Conservation (phyloP, 768 basidiomycete genomes). For the Amanita muscaria region DNA sequence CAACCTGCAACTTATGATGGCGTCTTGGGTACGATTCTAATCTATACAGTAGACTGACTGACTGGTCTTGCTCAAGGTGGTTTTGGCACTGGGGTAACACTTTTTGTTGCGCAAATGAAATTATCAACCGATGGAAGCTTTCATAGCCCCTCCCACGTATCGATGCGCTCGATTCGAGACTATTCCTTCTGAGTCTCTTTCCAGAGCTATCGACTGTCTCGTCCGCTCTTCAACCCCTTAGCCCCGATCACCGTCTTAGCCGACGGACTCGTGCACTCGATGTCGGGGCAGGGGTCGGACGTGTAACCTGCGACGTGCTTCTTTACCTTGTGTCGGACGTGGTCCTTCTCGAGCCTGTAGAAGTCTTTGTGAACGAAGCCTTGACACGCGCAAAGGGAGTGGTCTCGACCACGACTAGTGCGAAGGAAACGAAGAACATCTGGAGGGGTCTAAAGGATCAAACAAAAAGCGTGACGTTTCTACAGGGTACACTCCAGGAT, state of each 20-base stretch:
- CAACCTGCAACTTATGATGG: slow-evolving; percentile 81
- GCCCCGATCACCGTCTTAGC: slow-evolving; percentile 13
- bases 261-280: slow-evolving; percentile 68
- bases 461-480: slow-evolving; percentile 67
- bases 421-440: slow-evolving; percentile 10
- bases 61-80: slow-evolving; percentile 21
- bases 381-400: slow-evolving; percentile 31
- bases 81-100: slow-evolving; percentile 44
- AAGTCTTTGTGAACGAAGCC: slow-evolving; percentile 67
- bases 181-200: slow-evolving; percentile 74
- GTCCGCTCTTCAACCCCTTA: slow-evolving; percentile 56
- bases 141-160: slow-evolving; percentile 80
- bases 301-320: slow-evolving; percentile 82
- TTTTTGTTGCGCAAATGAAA: slow-evolving; percentile 12
- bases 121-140: slow-evolving; percentile 10
- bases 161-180: slow-evolving; percentile 84
- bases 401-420: slow-evolving; percentile 7
- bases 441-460: slow-evolving; percentile 66
- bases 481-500: slow-evolving; percentile 71
- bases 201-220: slow-evolving; percentile 74
- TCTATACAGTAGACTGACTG: slow-evolving; percentile 5
- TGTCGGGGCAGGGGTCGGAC: slow-evolving; percentile 90
- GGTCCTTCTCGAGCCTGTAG: slow-evolving; percentile 84
- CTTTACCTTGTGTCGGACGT: slow-evolving; percentile 85
- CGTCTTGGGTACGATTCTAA: slow-evolving; percentile 54